Evolutionary conservation across 1,284 basidiomycete genomes (phyloP), one percentile per base, ranked within the genome.

Genomic region (Trichosporon asahii): DNA sequence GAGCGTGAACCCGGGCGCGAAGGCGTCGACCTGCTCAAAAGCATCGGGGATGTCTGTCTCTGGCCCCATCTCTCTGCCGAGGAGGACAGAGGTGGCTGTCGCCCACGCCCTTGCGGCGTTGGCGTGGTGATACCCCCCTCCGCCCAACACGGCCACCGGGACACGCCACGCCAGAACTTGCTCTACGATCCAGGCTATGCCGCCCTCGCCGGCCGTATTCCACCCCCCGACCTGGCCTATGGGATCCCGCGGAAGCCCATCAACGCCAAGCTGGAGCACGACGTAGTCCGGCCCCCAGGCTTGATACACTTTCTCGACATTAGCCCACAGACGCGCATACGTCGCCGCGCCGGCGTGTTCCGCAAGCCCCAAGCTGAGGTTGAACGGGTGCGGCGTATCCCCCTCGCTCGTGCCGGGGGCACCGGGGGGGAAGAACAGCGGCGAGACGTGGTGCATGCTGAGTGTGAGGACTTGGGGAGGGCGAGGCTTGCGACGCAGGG

Each of bases 71-170:
- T 60, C 44, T 1, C n/a, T 60, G n/a, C 89, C 76, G 74, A 93
- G 91, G 29, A 89, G 87, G 1, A 91, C 84, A 0, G 90, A 90
- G 0, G 93, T 95, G 18, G 94, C 83, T 74, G 89, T 89, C 0
- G 92, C 86, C 92, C 93, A 96, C 0, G 91, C 91, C 21, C 93
- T 87, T 0, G 94, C 93, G 0, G 89, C 89, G 75, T 95, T 95
- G 0, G 91, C 85, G 14, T 88, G 88, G 76, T 91, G 86, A 77
- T 96, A 96, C 0, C 94, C 94, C 6, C 93, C 93, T 87, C 78
- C 80, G 18, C 79, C 79, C 2, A 82, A 72, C 2, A 79, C 71
- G 31, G 71, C 67, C 1, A 84, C 79, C 65, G 77, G 89, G 88
- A 90, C 71, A 88, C 89, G 46, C 91, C 92, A 93, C 0, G 77